Base-by-base conservation (phyloP, 495 filamentous ascomycete genomes). In the Trichoderma parareesei region DNA sequence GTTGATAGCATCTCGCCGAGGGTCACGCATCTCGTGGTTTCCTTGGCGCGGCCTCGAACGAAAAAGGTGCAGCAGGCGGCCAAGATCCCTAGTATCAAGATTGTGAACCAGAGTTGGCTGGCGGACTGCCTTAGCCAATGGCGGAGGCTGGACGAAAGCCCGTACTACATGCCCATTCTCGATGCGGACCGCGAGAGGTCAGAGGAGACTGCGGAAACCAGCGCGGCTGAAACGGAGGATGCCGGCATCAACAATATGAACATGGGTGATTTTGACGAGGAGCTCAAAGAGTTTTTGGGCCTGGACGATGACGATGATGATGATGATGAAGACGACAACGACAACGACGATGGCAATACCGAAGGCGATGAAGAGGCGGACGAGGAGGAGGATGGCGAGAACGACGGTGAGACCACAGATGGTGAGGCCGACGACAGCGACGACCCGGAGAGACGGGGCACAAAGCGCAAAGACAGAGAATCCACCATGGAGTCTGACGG, bases 41-140 rank as follows among this genome's bases (percentile, higher is more conserved):
- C 75, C 53, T 72, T 74, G 2, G 64, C 74, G 7, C 84, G 89
- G 20, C 89, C 90, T 62, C 85, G 93, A n/a, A 97, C 93, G 8
- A 84, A 87, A 43, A 98, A 98, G 74, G 90, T 97, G 49, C 83
- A 86, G 37, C 87, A 90, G 75, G 94, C 94, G 6, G 82, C 86
- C 35, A 85, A 85, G 20, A 84, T 85, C 13, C 84, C 85, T 4
- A 69, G 80, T 27, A 87, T 98, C 75, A 91, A 91, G 71, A 93
- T 99, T 61, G 93, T 99, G 62, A 89, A 85, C 66, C 88, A 89
- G 38, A 88, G 90, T 68, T 99, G 94, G 94, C 84, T 99, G 40
- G 78, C 87, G 38, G 89, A 92, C 65, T 92, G 84, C 41, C 84
- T 97, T 64, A 85, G 83, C 4, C 85, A 85, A 69, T 98, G 93